Evolutionary conservation across 1,139 yeast species (phyloP).

Genomic region (Hansenula sp.): DNA sequence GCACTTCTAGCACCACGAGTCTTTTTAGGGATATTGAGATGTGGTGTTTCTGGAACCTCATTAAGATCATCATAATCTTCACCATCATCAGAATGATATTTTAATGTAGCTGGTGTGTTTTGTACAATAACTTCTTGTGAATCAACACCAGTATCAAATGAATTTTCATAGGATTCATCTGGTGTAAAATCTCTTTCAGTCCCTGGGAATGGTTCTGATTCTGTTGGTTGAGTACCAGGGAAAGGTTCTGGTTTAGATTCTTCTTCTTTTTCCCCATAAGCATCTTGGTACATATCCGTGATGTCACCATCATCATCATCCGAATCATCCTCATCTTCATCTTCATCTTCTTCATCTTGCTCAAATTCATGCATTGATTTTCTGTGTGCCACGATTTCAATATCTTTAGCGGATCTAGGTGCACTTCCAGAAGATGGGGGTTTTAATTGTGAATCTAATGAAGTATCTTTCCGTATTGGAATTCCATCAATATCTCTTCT

Average conservation of each 20-base stretch:
- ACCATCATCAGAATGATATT: conserved; percentile 16
- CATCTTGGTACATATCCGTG: conserved; percentile 16
- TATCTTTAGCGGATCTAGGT: conserved; percentile 8
- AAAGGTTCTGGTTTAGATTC: background rate
- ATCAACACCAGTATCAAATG: conserved; percentile 2
- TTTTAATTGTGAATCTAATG: background rate
- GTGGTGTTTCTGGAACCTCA: conserved; percentile 8
- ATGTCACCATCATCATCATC: conserved; percentile 14
- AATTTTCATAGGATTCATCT: conserved; percentile 12
- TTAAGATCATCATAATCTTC: conserved; percentile 14
- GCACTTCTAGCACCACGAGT: background rate
- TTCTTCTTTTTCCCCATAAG: conserved; percentile 5
- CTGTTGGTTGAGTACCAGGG: background rate
- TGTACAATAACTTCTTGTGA: conserved; percentile 9
- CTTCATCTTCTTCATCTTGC: conserved; percentile 12
- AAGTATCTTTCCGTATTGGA: background rate
- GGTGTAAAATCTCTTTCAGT: conserved; percentile 6
- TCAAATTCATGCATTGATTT: conserved; percentile 13
- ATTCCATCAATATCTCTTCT: background rate
- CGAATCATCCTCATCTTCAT: conserved; percentile 9
- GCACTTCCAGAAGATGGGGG: background rate
- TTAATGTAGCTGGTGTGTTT: conserved; percentile 15
- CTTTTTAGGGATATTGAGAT: conserved; percentile 1
- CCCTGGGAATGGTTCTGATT: background rate
- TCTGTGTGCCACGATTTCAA: conserved; percentile 19